Evolutionary conservation across 495 filamentous ascomycete species (phyloP).

Genomic region (Halenospora varia): DNA sequence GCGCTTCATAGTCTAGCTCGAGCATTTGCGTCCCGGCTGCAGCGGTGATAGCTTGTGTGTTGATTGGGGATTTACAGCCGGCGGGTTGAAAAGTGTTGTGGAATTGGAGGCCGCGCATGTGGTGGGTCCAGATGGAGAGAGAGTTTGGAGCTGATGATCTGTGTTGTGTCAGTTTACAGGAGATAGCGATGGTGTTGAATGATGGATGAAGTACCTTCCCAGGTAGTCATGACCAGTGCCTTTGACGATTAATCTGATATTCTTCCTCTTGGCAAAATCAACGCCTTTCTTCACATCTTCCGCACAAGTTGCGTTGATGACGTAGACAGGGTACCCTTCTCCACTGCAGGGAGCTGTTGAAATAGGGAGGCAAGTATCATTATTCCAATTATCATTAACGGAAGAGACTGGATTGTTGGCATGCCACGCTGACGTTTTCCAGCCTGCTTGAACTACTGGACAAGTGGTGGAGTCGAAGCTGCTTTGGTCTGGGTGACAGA

Average conservation of each 20-base stretch:
- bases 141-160: slow-evolving; percentile 37
- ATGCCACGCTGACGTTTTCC: slow-evolving; percentile 24
- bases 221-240: slow-evolving; percentile 59
- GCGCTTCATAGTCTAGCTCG: slow-evolving; percentile 19
- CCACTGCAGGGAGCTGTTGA: slow-evolving; percentile 27
- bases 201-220: slow-evolving; percentile 38
- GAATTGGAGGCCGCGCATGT: slow-evolving; percentile 35
- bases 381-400: slow-evolving; percentile 32
- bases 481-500: slow-evolving; percentile 45
- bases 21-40: slow-evolving; percentile 36
- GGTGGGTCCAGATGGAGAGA: slow-evolving; percentile 48
- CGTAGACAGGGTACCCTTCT: slow-evolving; percentile 44
- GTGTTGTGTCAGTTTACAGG: background rate
- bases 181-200: no score
- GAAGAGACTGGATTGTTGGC: slow-evolving; percentile 1
- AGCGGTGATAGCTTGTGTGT: slow-evolving; percentile 33
- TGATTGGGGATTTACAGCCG: slow-evolving; percentile 27
- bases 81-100: slow-evolving; percentile 36
- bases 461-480: slow-evolving; percentile 39
- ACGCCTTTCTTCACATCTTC: slow-evolving; percentile 38
- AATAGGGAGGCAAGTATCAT: slow-evolving; percentile 42
- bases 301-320: slow-evolving; percentile 40
- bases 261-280: slow-evolving; percentile 43
- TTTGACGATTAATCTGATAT: slow-evolving; percentile 58
- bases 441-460: slow-evolving; percentile 26